phyloP scores from a whole-genome alignment of 148 eudicot species.

The Diospyros kaki region DNA sequence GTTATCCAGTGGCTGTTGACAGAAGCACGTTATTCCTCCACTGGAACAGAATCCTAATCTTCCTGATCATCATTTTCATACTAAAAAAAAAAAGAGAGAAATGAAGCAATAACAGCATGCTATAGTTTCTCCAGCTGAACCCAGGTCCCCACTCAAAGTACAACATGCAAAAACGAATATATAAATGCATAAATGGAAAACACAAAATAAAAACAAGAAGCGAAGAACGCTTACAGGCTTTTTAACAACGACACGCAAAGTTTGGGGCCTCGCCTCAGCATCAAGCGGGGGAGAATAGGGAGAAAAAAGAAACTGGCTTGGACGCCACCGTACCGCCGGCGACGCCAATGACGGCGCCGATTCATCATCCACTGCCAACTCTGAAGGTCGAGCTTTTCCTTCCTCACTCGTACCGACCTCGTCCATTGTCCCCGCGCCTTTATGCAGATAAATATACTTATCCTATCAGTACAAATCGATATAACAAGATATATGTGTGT shows the following conservation, averaged over 20 bases:
- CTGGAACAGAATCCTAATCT: too few species aligned
- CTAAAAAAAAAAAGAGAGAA: too few species aligned
- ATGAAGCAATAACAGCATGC: too few species aligned
- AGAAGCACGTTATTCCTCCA: too few species aligned
- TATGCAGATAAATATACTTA: not conserved
- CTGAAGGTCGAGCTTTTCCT: slow-evolving; percentile 14
- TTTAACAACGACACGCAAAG: slow-evolving; percentile 44
- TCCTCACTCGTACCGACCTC: slow-evolving; percentile 24
- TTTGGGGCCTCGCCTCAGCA: slow-evolving; percentile 30
- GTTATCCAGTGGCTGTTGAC: too few species aligned
- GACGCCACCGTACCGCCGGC: slow-evolving; percentile 35
- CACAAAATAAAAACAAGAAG: not conserved
- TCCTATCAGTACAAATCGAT: not conserved
- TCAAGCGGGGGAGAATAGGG: slow-evolving; percentile 39
- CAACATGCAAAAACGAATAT: too few species aligned
- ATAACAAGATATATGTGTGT: not conserved
- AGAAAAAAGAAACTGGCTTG: slow-evolving; percentile 43
- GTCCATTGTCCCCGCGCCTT: slow-evolving; percentile 25
- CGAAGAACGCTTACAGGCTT: slow-evolving; percentile 48
- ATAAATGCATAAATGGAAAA: not conserved
- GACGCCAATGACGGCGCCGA: slow-evolving; percentile 22
- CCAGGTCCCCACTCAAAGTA: too few species aligned
- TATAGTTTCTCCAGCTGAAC: too few species aligned
- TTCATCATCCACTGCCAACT: slow-evolving; percentile 17
- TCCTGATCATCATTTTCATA: too few species aligned